Evolutionary conservation across 2,329 filamentous ascomycete species (phyloP).

Genomic region (Sordariomycetes sp.): DNA sequence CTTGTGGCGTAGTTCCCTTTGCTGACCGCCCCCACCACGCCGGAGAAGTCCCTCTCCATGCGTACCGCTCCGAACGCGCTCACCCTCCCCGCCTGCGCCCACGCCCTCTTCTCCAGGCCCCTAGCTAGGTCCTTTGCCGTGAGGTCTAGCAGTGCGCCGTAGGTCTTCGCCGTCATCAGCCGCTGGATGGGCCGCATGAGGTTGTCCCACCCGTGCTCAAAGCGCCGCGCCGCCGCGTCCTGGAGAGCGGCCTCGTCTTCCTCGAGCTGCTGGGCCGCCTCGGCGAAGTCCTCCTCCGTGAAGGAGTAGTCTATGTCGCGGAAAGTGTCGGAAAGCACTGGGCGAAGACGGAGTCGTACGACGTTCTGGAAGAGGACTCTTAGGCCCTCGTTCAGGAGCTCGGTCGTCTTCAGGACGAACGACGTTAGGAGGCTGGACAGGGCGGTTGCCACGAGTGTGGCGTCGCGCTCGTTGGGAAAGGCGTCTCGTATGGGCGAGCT

Average conservation of each 20-base stretch:
- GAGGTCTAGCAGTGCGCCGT: conserved; percentile 61
- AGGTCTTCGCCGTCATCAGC: conserved; percentile 69
- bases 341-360: conserved; percentile 72
- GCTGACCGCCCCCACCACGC: conserved; percentile 58
- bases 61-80: conserved; percentile 74
- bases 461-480: conserved; percentile 75
- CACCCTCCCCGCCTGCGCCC: conserved; percentile 66
- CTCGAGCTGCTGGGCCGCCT: conserved; percentile 41
- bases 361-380: conserved; percentile 82
- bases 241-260: conserved; percentile 41
- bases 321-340: conserved; percentile 80
- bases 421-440: conserved; percentile 58
- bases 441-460: conserved; percentile 54
- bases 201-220: conserved; percentile 76
- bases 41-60: conserved; percentile 74
- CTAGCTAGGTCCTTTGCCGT: conserved; percentile 66
- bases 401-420: conserved; percentile 68
- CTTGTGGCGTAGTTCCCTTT: conserved; percentile 66
- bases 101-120: conserved; percentile 79
- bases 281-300: conserved; percentile 48
- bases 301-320: conserved; percentile 81
- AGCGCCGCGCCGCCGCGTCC: conserved; percentile 68
- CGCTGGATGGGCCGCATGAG: conserved; percentile 78
- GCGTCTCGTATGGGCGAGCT: conserved; percentile 44
- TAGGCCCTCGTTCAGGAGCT: conserved; percentile 75